A percentile compares a stretch with the other conserved stretches of the same genome.
Conservation (phyloP, 345 rosid species). For the Brassica napus region DNA sequence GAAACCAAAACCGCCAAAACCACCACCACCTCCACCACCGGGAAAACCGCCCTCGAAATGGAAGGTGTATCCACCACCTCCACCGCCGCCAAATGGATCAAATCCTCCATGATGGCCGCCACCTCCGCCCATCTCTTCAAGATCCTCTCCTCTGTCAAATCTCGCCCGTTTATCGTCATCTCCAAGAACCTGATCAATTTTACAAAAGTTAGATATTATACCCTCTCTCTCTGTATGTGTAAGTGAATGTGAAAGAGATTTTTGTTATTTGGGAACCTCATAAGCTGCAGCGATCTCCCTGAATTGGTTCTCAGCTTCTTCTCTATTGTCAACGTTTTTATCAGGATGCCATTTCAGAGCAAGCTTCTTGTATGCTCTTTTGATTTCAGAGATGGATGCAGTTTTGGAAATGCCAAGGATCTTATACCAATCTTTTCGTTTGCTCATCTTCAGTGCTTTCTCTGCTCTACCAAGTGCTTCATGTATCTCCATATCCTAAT, state of each 20-base stretch:
- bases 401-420: conserved; percentile 81
- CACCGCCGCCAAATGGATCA: conserved; percentile 80
- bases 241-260: conserved; percentile 6
- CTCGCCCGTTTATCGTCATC: conserved; percentile 89
- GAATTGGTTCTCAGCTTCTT: conserved; percentile 93
- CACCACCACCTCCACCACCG: conserved; percentile 68
- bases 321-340: conserved; percentile 88
- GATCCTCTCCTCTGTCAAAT: conserved; percentile 93
- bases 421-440: conserved; percentile 96
- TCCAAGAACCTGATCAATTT: conserved; percentile 64
- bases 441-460: conserved; percentile 96
- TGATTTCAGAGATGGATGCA: conserved; percentile 80
- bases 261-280: conserved; percentile 55
- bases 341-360: conserved; percentile 99
- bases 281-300: conserved; percentile 96
- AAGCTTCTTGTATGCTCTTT: conserved; percentile 91
- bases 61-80: conserved; percentile 77
- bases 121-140: conserved; percentile 88
- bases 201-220: background rate
- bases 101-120: conserved; percentile 67
- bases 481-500: conserved; percentile 76
- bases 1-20: conserved; percentile 79
- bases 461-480: conserved; percentile 87
- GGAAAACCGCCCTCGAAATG: conserved; percentile 93
- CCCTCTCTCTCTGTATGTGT: background rate